Evolutionary conservation across 1,139 yeast species (phyloP), one percentile per base, ranked within the genome.

Genomic region (Nakaseomyces glabratus): DNA sequence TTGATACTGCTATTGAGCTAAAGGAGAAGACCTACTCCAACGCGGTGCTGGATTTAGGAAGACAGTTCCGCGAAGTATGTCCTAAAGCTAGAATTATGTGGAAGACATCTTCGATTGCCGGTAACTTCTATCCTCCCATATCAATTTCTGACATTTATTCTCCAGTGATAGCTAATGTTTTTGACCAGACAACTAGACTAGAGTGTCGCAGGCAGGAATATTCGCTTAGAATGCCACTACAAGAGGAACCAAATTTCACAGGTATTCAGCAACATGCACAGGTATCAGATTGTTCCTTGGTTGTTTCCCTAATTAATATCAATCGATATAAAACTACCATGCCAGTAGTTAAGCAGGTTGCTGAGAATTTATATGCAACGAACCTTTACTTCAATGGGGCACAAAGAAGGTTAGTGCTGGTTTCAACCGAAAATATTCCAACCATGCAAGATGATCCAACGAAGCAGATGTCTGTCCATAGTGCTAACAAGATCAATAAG

Each of bases 281-380:
- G 44, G 57, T 80, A 13, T 67, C 73, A n/a, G 79, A 82, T 51
- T 84, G 95, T 55, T 80, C 93, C 0, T 72, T 82, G 45, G 84
- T 82, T 2, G 77, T 85, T 3, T 68, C 85, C 0, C 52, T 80
- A 23, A 59, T 79, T n/a, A 51, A 52, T 34, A 42, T 52, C 12
- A 18, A 24, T 15, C 35, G 37, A 29, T 20, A 20, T 11, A 20
- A 15, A 4, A 15, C n/a, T 19, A 29, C 24, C 12, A 11, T 21
- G 6, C 25, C 33, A 3, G 16, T 5, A 6, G 33, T 29, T 10
- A 32, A 36, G 45, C 10, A 37, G 36, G 2, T 41, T 28, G 11
- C 43, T 55, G 6, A 34, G 35, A 20, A 39, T 45, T 52, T 59
- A 33, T 76, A 68, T 49, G 62, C 57, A 7, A 59, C 71, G 4